A percentile compares a stretch with the other conserved stretches of the same genome.
phyloP scores from a whole-genome alignment of 345 rosid species.

The Eucalyptus paniculata region DNA sequence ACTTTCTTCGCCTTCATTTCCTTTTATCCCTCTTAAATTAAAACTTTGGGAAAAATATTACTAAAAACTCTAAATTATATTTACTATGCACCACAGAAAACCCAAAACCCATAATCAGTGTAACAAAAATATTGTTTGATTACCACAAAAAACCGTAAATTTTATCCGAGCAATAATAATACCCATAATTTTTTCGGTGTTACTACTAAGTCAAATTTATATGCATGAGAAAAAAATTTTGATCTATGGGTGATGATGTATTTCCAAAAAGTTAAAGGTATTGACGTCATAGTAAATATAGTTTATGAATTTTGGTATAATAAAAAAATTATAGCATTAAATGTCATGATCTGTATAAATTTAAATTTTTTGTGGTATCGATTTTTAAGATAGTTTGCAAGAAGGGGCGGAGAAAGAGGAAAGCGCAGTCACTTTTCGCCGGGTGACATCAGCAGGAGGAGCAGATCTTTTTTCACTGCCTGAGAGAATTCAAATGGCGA shows the following conservation, averaged over 20 bases:
- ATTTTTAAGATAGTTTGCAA: not conserved
- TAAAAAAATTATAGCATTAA: not conserved
- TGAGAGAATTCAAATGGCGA: not conserved
- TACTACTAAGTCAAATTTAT: not conserved
- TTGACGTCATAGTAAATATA: not conserved
- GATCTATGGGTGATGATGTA: not conserved
- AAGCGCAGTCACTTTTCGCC: not conserved
- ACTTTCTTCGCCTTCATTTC: not conserved
- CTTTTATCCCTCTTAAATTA: not conserved
- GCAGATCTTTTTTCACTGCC: not conserved
- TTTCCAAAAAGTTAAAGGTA: not conserved
- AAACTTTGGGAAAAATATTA: not conserved
- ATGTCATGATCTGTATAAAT: not conserved
- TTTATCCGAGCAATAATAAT: not conserved
- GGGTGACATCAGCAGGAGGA: not conserved
- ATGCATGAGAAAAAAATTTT: not conserved
- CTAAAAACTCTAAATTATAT: not conserved
- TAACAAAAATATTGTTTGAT: not conserved
- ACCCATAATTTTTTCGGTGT: not conserved
- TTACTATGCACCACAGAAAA: not conserved
- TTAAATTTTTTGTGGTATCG: not conserved
- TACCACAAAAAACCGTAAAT: not conserved
- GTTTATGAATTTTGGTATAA: not conserved
- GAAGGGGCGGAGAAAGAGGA: not conserved
- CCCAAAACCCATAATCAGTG: not conserved